A percentile compares a stretch with the other conserved stretches of the same genome.
phyloP scores from a whole-genome alignment of 2,329 filamentous ascomycete genomes.

The Trichophyton schoenleinii region DNA sequence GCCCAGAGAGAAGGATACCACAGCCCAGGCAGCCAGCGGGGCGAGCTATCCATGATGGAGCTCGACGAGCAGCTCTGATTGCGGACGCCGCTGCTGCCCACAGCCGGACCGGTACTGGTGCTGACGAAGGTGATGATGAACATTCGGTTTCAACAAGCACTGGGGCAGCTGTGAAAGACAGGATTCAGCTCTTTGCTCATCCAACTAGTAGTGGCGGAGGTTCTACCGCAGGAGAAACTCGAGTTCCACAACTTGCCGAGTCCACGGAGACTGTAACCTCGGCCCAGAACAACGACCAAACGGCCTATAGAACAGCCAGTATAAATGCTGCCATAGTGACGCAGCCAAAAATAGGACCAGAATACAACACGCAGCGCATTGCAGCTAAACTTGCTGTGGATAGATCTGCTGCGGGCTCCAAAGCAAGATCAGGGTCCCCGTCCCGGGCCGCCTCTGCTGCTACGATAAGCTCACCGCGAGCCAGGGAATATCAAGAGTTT shows the following conservation, averaged over 20 bases:
- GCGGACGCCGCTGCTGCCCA: neutral
- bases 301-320: neutral
- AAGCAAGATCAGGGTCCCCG: neutral
- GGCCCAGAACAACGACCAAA: neutral
- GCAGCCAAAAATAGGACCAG: neutral
- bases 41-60: constrained; percentile 10
- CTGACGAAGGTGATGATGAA: neutral
- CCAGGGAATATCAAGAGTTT: constrained; percentile 1
- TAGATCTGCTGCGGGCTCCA: constrained; percentile 14
- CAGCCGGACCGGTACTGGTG: neutral
- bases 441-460: neutral
- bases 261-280: neutral
- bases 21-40: constrained; percentile 8
- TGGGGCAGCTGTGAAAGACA: constrained; percentile 26
- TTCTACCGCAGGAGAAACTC: neutral
- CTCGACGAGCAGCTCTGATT: constrained; percentile 15
- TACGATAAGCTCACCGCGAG: neutral
- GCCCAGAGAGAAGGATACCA: constrained; percentile 11
- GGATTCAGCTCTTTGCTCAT: constrained; percentile 24
- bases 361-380: constrained; percentile 20
- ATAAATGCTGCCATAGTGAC: neutral
- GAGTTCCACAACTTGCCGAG: neutral
- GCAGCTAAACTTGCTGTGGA: constrained; percentile 26
- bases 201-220: neutral
- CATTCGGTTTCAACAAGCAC: constrained; percentile 4